These are phyloP conservation scores for Populus tremula DNA, from an alignment of 345 rosid genomes.

Conservation along the genomic window DNA sequence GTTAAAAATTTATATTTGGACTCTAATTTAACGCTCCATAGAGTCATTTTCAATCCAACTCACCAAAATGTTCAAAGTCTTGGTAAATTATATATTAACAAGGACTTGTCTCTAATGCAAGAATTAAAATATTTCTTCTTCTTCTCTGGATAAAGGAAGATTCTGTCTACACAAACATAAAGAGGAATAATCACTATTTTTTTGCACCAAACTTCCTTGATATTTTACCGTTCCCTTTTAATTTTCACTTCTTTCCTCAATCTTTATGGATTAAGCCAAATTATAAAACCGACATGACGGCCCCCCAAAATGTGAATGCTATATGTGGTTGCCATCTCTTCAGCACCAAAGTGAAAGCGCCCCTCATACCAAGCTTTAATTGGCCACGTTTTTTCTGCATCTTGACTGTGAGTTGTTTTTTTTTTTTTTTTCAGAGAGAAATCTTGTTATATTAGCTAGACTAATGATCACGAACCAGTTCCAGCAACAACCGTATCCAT, in stretches of 20 bases:
- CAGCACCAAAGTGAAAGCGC: background rate
- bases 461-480: background rate
- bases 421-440: background rate
- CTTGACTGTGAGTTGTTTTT: background rate
- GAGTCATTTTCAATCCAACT: background rate
- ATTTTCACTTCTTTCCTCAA: background rate
- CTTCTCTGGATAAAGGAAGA: background rate
- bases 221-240: background rate
- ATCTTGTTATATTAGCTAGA: background rate
- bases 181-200: background rate
- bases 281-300: background rate
- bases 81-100: background rate
- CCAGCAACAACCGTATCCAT: slow-evolving; percentile 5
- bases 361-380: background rate
- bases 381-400: slow-evolving; percentile 5
- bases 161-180: background rate
- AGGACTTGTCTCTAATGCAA: background rate
- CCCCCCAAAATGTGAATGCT: slow-evolving; percentile 15
- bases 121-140: background rate
- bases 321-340: background rate
- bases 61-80: background rate
- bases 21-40: background rate
- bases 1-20: background rate
- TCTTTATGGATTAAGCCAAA: background rate
- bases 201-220: background rate